Conservation (phyloP, 768 basidiomycete genomes). For the Albatrellus ellisii region DNA sequence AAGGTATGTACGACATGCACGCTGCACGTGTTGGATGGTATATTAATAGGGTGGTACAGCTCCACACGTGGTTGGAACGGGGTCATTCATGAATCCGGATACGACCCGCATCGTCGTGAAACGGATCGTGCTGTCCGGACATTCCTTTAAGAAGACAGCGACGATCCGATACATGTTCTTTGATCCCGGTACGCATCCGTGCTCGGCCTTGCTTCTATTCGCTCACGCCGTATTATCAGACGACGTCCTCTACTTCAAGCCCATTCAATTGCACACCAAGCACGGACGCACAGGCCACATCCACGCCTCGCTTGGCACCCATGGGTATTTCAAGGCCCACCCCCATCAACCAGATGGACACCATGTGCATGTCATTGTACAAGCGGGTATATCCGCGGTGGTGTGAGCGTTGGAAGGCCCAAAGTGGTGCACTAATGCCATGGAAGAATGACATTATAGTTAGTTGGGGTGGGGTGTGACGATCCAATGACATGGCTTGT, state of each 20-base stretch:
- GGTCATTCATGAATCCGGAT: slow-evolving; percentile 78
- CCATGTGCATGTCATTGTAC: slow-evolving; percentile 89
- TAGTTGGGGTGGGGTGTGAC: too few species aligned
- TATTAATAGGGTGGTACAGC: slow-evolving; percentile 26
- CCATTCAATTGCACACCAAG: slow-evolving; percentile 88
- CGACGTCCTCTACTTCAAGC: slow-evolving; percentile 87
- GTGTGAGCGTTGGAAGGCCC: slow-evolving; percentile 38
- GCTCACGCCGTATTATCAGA: slow-evolving; percentile 27
- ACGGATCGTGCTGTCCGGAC: slow-evolving; percentile 88
- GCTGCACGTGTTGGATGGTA: not conserved
- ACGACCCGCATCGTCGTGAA: slow-evolving; percentile 88
- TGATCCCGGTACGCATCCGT: slow-evolving; percentile 49
- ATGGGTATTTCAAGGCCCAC: slow-evolving; percentile 93
- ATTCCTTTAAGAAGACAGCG: slow-evolving; percentile 94
- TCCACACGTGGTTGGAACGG: slow-evolving; percentile 80
- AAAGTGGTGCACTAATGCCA: slow-evolving; percentile 10
- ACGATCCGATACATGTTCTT: slow-evolving; percentile 99
- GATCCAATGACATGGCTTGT: too few species aligned
- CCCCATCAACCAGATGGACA: slow-evolving; percentile 95
- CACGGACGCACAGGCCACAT: slow-evolving; percentile 84
- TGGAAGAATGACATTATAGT: slow-evolving; percentile 18
- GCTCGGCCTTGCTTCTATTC: slow-evolving; percentile 6
- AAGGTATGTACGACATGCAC: slow-evolving; percentile 37
- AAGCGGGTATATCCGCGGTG: slow-evolving; percentile 92
- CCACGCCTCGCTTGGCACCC: slow-evolving; percentile 85